A percentile compares a stretch with the other conserved stretches of the same genome.
These are phyloP conservation scores for Rutidosis leptorrhynchoides DNA, from an alignment of 129 eudicot species.

Conservation along the genomic window DNA sequence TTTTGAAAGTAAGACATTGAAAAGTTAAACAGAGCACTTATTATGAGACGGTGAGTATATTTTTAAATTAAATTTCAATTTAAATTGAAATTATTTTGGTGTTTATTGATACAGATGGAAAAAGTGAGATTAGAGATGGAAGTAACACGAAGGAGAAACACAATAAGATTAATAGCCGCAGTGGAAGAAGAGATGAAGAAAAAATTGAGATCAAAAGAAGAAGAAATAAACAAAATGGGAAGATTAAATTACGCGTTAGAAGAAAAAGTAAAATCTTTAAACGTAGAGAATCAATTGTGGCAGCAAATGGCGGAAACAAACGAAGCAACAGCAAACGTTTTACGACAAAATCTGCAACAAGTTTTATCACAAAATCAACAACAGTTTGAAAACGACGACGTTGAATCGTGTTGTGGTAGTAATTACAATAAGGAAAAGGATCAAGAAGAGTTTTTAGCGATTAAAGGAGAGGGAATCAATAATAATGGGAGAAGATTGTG, in stretches of 20 bases:
- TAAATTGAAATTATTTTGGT: background rate
- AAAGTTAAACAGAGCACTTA: no score
- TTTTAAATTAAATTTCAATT: no score
- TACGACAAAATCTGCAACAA: constrained; percentile 58
- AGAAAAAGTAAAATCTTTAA: constrained; percentile 57
- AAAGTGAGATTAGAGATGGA: constrained; percentile 60
- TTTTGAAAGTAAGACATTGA: no score
- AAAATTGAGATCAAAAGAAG: constrained; percentile 52
- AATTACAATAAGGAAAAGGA: constrained; percentile 27
- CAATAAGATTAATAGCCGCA: constrained; percentile 52
- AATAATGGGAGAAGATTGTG: constrained; percentile 38
- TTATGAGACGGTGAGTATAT: no score
- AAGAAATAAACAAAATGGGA: constrained; percentile 54
- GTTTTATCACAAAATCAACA: constrained; percentile 46
- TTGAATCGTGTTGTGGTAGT: constrained; percentile 79
- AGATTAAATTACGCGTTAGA: constrained; percentile 56
- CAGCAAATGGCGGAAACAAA: constrained; percentile 76
- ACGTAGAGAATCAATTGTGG: constrained; percentile 70
- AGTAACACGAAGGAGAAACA: constrained; percentile 42
- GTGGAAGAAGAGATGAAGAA: constrained; percentile 47
- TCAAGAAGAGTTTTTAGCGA: background rate
- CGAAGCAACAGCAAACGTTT: constrained; percentile 80
- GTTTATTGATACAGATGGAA: constrained; percentile 44
- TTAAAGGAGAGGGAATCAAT: constrained; percentile 8
- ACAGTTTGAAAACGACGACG: constrained; percentile 44